A percentile compares a stretch with the other conserved stretches of the same genome.
Conservation (phyloP, 2,329 filamentous ascomycete species). For the Dichotomopilus funicola region DNA sequence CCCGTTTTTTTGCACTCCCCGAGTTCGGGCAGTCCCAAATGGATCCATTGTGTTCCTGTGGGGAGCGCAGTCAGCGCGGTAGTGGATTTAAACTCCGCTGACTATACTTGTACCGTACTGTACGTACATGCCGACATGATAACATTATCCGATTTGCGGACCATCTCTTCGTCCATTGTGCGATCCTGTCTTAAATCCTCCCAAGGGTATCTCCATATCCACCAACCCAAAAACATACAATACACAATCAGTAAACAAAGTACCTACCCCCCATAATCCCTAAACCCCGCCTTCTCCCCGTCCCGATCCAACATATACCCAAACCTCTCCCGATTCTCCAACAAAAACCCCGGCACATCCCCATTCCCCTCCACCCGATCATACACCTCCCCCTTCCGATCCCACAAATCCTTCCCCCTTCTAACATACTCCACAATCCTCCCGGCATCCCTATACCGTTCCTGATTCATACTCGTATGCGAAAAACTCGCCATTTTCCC, state of each 20-base stretch:
- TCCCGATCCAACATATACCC: conserved; percentile 41
- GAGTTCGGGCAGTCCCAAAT: too few species aligned
- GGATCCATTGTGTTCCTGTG: too few species aligned
- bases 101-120: too few species aligned
- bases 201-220: neutral
- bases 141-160: too few species aligned
- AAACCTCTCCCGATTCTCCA: conserved; percentile 34
- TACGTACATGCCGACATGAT: too few species aligned
- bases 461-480: conserved; percentile 46
- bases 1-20: too few species aligned
- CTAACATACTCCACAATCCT: conserved; percentile 47
- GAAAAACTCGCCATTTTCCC: conserved; percentile 53
- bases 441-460: conserved; percentile 39
- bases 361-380: conserved; percentile 42
- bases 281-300: conserved; percentile 42
- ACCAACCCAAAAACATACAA: neutral
- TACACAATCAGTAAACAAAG: neutral
- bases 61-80: too few species aligned
- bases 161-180: too few species aligned
- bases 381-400: conserved; percentile 42
- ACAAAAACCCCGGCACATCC: conserved; percentile 47
- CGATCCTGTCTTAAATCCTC: neutral
- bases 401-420: conserved; percentile 49
- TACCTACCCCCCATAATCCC: conserved; percentile 34
- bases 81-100: too few species aligned